Conservation (phyloP, 1,284 basidiomycete genomes). For the Leccinum subspadiceum region DNA sequence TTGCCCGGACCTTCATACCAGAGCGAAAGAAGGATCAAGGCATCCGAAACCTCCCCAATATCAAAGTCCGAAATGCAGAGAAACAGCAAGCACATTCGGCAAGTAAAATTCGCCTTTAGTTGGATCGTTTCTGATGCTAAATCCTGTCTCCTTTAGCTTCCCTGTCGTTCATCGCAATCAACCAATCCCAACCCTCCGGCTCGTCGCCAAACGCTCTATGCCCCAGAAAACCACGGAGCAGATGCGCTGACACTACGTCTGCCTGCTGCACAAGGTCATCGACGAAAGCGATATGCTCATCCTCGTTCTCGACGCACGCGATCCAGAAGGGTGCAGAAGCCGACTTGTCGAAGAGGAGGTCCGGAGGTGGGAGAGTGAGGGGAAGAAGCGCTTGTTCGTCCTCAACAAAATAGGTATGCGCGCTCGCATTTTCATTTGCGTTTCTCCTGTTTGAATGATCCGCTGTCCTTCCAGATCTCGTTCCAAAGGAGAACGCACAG, state of each 20-base stretch:
- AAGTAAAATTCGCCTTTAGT: too few species aligned
- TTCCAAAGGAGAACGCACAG: slow-evolving; percentile 87
- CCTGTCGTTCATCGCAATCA: too few species aligned
- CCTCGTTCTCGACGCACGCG: slow-evolving; percentile 85
- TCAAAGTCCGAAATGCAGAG: too few species aligned
- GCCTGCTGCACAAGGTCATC: slow-evolving; percentile 86
- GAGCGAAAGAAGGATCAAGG: too few species aligned
- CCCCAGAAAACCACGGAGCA: slow-evolving; percentile 45
- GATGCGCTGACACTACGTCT: slow-evolving; percentile 66
- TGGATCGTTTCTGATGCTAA: too few species aligned
- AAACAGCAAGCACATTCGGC: slow-evolving; percentile 30
- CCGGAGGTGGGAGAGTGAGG: slow-evolving; percentile 75
- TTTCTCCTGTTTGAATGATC: too few species aligned
- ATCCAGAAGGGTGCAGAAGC: slow-evolving; percentile 88
- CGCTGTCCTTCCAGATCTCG: slow-evolving; percentile 69
- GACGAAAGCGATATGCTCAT: slow-evolving; percentile 92
- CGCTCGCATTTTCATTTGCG: too few species aligned
- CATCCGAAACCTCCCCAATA: too few species aligned
- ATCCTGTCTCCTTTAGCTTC: too few species aligned
- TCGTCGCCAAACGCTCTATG: too few species aligned
- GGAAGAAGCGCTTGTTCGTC: slow-evolving; percentile 87
- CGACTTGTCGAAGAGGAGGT: slow-evolving; percentile 90
- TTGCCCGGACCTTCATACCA: not conserved
- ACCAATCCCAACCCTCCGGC: slow-evolving; percentile 16
- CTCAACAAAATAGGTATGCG: slow-evolving; percentile 90